These are phyloP conservation scores for Colletotrichum tofieldiae DNA, from an alignment of 2,329 filamentous ascomycete genomes.

Conservation along the genomic window DNA sequence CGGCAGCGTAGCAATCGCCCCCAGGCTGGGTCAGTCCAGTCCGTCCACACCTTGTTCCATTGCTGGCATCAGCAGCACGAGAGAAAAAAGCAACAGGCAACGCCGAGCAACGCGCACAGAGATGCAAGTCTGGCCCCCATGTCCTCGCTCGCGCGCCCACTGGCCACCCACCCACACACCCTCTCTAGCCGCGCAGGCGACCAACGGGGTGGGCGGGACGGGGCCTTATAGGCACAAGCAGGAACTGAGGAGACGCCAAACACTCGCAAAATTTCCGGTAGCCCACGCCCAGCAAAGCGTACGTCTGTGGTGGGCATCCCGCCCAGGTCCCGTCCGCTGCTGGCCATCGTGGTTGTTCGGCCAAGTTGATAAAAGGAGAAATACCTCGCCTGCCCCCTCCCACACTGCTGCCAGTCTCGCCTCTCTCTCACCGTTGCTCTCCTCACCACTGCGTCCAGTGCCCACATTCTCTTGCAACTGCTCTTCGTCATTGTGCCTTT, in stretches of 20 bases:
- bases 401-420: slow-evolving; percentile 7
- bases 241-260: slow-evolving; percentile 32
- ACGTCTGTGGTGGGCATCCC: slow-evolving; percentile 14
- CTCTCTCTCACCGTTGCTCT: slow-evolving; percentile 26
- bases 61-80: slow-evolving; percentile 13
- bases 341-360: slow-evolving; percentile 19
- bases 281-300: slow-evolving; percentile 28
- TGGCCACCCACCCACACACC: slow-evolving; percentile 10
- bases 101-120: slow-evolving; percentile 13
- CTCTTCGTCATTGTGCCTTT: slow-evolving; percentile 38
- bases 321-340: background rate
- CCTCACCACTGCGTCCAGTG: slow-evolving; percentile 32
- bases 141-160: slow-evolving; percentile 14
- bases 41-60: background rate
- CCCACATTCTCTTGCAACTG: slow-evolving; percentile 42
- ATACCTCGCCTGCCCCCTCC: slow-evolving; percentile 40
- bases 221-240: slow-evolving; percentile 23
- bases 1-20: background rate
- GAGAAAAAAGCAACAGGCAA: slow-evolving; percentile 16
- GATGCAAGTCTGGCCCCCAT: slow-evolving; percentile 26
- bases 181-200: slow-evolving; percentile 24
- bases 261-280: slow-evolving; percentile 32
- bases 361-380: slow-evolving; percentile 38
- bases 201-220: slow-evolving; percentile 21
- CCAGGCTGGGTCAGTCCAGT: too few relatives aligned